Conservation (phyloP, 805 yeast species). For the Dipodascopsis tothii region DNA sequence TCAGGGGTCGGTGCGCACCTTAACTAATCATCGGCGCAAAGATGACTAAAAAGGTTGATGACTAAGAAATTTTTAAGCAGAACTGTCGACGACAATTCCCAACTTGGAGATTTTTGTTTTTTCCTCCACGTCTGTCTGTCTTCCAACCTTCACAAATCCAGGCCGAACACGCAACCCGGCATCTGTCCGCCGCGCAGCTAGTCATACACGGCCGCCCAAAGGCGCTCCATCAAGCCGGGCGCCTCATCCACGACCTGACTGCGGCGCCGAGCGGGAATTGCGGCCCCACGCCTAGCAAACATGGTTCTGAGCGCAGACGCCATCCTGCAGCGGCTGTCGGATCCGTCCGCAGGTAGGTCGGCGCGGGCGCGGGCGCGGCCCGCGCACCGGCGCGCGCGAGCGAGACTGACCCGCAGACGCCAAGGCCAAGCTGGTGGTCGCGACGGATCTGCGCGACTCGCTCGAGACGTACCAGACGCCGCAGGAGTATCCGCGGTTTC, state of each 20-base stretch:
- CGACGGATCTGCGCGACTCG: constrained; percentile 79
- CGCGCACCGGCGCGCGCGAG: too few relatives aligned
- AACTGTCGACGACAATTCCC: background rate
- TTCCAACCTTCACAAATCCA: too few relatives aligned
- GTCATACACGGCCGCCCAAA: too few relatives aligned
- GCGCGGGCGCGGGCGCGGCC: too few relatives aligned
- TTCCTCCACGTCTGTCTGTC: background rate
- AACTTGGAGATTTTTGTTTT: background rate
- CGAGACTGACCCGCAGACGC: too few relatives aligned
- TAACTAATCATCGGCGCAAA: background rate
- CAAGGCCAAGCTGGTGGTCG: constrained; percentile 55
- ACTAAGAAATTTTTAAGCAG: background rate
- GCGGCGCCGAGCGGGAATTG: too few relatives aligned
- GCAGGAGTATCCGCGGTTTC: constrained; percentile 71
- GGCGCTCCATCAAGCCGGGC: too few relatives aligned
- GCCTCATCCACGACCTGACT: too few relatives aligned
- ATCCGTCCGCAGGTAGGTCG: constrained; percentile 15
- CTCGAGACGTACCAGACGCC: constrained; percentile 76
- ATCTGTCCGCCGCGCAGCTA: too few relatives aligned
- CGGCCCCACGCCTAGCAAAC: too few relatives aligned
- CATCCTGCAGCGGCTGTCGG: constrained; percentile 19
- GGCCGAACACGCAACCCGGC: too few relatives aligned
- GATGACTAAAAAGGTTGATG: background rate
- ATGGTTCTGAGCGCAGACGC: constrained; percentile 18
- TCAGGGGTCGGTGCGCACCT: background rate